Evolutionary conservation across 176 grass and related monocot genomes (phyloP), one percentile per base, ranked within the genome.

Genomic region (Juncus inflexus): DNA sequence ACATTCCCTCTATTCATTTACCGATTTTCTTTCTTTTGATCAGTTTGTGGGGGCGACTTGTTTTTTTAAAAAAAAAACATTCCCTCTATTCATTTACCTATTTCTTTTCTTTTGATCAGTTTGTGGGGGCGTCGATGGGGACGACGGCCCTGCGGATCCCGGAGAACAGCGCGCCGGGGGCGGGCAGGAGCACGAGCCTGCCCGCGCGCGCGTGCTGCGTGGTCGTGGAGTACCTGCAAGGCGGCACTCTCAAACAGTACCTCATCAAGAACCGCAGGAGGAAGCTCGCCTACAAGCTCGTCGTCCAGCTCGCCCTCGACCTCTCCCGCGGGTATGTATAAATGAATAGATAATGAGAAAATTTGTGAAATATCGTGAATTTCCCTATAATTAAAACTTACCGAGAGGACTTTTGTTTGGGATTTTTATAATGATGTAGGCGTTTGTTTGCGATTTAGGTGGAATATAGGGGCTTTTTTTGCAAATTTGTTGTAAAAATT

Each of bases 61-160:
- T 28, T 28, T 28, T 28, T 28, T 28, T 28, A 28, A 28, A 28
- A 28, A 28, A 28, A 28, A 28, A 28, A 28, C 19, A 28, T 28
- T 28, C 19, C 19, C 19, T 28, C 19, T 28, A 28, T 28, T 28
- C 19, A 28, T 28, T 47, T 47, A 6, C 43, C 9, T 0, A 47
- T 9, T 47, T 49, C 40, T 28, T 28, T 28, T 42, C 2, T 77
- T 68, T 35, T 55, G 49, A 71, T 59, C 83, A 97, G 94, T 97
- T 97, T 78, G 64, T 92, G 67, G 94, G 94, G 64, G 94, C 85
- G 58, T 97, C 94, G 62, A 88, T 96, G 87, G 87, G 91, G 49
- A 91, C 91, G 15, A 74, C 81, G 5, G 81, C 87, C 60, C 84
- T 96, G 45, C 87, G 87, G 74, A 64, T 96, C 62, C 91, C 91